Conservation (phyloP, 306 rosid genomes). For the Macrotyloma uniflorum region DNA sequence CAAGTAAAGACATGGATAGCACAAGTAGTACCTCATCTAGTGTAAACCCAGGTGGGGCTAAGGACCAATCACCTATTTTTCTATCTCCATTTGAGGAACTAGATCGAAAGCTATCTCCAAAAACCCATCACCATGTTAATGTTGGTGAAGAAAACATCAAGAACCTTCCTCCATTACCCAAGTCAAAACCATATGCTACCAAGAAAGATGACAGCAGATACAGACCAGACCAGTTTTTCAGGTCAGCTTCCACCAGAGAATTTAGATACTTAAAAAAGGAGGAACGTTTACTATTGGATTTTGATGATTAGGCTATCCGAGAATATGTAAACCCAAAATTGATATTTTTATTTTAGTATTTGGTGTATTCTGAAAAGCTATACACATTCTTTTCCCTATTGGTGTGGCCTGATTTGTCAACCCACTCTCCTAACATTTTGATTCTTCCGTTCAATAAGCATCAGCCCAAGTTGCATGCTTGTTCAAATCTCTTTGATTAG, state of each 20-base stretch:
- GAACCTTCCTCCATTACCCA: constrained; percentile 62
- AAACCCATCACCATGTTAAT: constrained; percentile 37
- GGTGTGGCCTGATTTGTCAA: constrained; percentile 1
- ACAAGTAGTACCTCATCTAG: constrained; percentile 56
- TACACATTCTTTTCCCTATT: constrained; percentile 31
- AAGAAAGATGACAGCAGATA: constrained; percentile 42
- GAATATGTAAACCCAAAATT: constrained; percentile 26
- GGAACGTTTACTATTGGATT: constrained; percentile 44
- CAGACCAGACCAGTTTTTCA: constrained; percentile 48
- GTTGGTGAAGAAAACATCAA: constrained; percentile 32
- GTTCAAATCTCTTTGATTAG: constrained; percentile 12
- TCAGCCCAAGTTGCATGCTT: constrained; percentile 30
- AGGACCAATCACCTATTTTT: constrained; percentile 52
- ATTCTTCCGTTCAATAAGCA: constrained; percentile 23
- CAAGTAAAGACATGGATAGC: constrained; percentile 50
- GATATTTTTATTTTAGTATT: constrained; percentile 14
- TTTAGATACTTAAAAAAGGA: constrained; percentile 46
- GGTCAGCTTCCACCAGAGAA: constrained; percentile 78
- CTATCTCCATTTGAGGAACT: constrained; percentile 41
- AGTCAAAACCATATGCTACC: constrained; percentile 42
- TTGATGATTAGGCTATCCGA: constrained; percentile 38
- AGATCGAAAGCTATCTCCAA: constrained; percentile 36
- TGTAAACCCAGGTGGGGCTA: constrained; percentile 44
- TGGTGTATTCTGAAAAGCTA: constrained; percentile 26
- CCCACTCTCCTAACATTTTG: not conserved